phyloP scores from a whole-genome alignment of 2,329 filamentous ascomycete genomes.

The Exophiala spinifera region DNA sequence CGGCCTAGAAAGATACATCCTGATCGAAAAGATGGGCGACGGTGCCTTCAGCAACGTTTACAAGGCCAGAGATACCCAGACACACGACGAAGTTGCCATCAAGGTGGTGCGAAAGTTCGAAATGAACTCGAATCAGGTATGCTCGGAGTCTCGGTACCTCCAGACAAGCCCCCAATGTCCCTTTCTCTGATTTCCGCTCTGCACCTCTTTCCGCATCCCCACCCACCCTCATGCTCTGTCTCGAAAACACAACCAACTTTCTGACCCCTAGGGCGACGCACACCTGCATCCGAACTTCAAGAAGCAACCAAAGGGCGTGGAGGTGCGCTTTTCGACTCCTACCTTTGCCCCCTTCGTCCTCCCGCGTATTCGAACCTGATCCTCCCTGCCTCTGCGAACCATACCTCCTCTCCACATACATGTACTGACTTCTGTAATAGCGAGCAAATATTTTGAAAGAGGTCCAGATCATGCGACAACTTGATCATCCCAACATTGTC shows the following conservation, averaged over 20 bases:
- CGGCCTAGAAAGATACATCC: constrained; percentile 77
- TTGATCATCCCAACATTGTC: constrained; percentile 95
- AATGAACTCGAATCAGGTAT: constrained; percentile 98
- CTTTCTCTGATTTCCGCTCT: constrained; percentile 26
- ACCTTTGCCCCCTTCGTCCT: constrained; percentile 34
- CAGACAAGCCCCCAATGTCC: constrained; percentile 25
- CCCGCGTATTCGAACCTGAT: constrained; percentile 6
- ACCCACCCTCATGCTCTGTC: constrained; percentile 19
- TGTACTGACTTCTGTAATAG: constrained; percentile 50
- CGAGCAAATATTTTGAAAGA: constrained; percentile 97
- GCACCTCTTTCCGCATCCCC: background rate
- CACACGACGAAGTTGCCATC: constrained; percentile 78
- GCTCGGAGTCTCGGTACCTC: constrained; percentile 40
- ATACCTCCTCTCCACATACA: constrained; percentile 23
- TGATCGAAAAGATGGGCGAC: constrained; percentile 97
- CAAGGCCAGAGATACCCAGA: constrained; percentile 71
- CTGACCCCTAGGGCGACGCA: constrained; percentile 70
- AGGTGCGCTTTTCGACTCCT: constrained; percentile 66
- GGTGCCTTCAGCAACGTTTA: constrained; percentile 99
- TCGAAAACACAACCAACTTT: constrained; percentile 51
- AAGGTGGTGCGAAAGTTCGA: constrained; percentile 99
- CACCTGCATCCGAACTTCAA: constrained; percentile 96
- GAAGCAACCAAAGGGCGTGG: constrained; percentile 89
- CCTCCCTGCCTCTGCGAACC: background rate
- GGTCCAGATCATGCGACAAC: constrained; percentile 95